phyloP scores from a whole-genome alignment of 2,329 filamentous ascomycete genomes.

The Alternaria rosae region DNA sequence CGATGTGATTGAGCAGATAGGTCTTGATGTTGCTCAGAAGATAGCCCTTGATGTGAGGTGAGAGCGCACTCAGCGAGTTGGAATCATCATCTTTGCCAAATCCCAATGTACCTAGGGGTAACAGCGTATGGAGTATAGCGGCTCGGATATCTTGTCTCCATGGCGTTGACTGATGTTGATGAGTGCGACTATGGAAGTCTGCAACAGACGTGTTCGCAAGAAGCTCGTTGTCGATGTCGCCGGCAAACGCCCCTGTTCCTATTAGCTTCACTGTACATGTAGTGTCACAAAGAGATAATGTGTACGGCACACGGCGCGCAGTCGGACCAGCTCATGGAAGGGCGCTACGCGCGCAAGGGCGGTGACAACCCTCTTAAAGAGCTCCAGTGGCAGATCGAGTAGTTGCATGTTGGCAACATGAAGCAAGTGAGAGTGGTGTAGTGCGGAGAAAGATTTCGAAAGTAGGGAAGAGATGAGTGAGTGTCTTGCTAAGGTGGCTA shows the following conservation, averaged over 20 bases:
- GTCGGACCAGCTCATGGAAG: background rate
- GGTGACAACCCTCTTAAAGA: background rate
- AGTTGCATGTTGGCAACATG: background rate
- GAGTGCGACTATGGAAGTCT: background rate
- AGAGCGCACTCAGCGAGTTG: background rate
- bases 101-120: too few relatives aligned
- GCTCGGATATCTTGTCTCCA: too few relatives aligned
- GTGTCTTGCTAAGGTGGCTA: background rate
- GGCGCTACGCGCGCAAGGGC: background rate
- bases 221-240: background rate
- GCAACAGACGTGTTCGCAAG: background rate
- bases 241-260: background rate
- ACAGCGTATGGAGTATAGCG: too few relatives aligned
- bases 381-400: background rate
- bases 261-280: background rate
- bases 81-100: background rate
- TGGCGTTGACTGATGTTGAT: background rate
- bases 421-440: background rate
- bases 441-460: background rate
- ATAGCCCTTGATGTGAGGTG: background rate
- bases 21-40: background rate
- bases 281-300: background rate
- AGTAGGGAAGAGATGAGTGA: background rate
- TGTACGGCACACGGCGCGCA: background rate
- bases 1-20: background rate